Percentiles rank a stretch among this genome's conserved stretches.
These are phyloP conservation scores for Teratosphaeria epicoccoides DNA, from an alignment of 2,329 filamentous ascomycete genomes.

Conservation along the genomic window DNA sequence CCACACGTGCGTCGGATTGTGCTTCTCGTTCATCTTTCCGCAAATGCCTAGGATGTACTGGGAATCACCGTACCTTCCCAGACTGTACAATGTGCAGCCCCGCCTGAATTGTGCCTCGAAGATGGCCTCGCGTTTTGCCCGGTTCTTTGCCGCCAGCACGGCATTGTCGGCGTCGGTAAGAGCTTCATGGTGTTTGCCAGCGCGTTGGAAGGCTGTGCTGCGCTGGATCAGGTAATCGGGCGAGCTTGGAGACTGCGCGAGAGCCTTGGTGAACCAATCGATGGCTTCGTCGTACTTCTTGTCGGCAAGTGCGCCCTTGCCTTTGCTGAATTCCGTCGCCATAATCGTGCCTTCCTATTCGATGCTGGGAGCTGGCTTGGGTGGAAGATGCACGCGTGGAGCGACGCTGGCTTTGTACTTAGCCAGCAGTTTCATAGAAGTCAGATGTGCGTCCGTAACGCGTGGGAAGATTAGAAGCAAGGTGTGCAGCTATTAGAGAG, in stretches of 20 bases:
- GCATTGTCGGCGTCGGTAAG: conserved; percentile 40
- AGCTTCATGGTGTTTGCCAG: conserved; percentile 36
- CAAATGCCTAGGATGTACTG: conserved; percentile 56
- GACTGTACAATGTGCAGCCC: conserved; percentile 59
- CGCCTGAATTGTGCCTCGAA: conserved; percentile 73
- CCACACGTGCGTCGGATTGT: conserved; percentile 49
- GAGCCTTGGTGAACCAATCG: conserved; percentile 54
- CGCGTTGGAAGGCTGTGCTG: conserved; percentile 64
- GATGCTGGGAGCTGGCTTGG: not conserved
- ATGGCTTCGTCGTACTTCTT: conserved; percentile 60
- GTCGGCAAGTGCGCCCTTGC: conserved; percentile 49
- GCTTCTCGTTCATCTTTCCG: conserved; percentile 42
- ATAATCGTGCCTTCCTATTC: conserved; percentile 1
- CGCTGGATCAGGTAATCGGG: conserved; percentile 74
- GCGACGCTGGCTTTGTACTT: not conserved
- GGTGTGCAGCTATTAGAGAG: not conserved
- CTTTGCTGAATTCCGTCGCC: conserved; percentile 38
- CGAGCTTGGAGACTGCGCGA: conserved; percentile 52
- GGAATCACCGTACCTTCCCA: conserved; percentile 64
- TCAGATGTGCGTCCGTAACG: not conserved
- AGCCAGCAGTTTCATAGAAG: not conserved
- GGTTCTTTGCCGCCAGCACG: conserved; percentile 55
- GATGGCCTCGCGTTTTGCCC: conserved; percentile 66
- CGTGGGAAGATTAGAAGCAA: not conserved
- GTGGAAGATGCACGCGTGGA: not conserved